Conservation (phyloP, 345 rosid genomes). For the Populus ilicifolia region DNA sequence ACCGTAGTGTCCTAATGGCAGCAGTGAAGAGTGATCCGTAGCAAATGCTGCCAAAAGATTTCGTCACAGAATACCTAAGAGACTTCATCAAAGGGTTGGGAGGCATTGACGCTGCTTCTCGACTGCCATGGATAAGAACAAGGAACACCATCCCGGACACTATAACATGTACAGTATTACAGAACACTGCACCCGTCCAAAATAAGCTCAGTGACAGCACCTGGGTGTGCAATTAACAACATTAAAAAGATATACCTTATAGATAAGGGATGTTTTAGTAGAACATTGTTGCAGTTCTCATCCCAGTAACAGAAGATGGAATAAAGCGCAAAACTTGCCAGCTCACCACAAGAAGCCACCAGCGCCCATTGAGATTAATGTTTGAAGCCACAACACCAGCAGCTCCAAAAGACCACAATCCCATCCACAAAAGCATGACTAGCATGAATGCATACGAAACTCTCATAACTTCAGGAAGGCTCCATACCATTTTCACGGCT, state of each 20-base stretch:
- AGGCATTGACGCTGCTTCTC: constrained; percentile 69
- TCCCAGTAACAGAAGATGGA: constrained; percentile 23
- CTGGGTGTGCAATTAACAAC: constrained; percentile 41
- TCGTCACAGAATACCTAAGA: constrained; percentile 75
- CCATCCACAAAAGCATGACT: constrained; percentile 85
- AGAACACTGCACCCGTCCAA: constrained; percentile 96
- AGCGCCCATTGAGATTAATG: constrained; percentile 56
- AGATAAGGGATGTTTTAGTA: constrained; percentile 9
- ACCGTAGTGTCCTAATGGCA: constrained; percentile 86
- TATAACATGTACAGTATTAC: constrained; percentile 92
- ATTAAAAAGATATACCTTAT: constrained; percentile 13
- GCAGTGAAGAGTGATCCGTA: constrained; percentile 97
- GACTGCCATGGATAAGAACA: constrained; percentile 80
- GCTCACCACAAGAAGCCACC: constrained; percentile 99
- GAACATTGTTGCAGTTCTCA: constrained; percentile 19
- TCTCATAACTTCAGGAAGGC: constrained; percentile 79
- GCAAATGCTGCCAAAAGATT: constrained; percentile 94
- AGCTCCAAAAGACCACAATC: constrained; percentile 83
- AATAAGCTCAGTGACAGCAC: constrained; percentile 86
- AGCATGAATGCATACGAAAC: constrained; percentile 74
- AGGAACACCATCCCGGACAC: constrained; percentile 93
- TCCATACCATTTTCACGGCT: constrained; percentile 83
- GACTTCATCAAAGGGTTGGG: constrained; percentile 64
- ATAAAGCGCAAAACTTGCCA: constrained; percentile 80
- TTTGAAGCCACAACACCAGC: constrained; percentile 89